Evolutionary conservation across 2,329 filamentous ascomycete genomes (phyloP).

Genomic region (Tolypocladium ovalisporum): DNA sequence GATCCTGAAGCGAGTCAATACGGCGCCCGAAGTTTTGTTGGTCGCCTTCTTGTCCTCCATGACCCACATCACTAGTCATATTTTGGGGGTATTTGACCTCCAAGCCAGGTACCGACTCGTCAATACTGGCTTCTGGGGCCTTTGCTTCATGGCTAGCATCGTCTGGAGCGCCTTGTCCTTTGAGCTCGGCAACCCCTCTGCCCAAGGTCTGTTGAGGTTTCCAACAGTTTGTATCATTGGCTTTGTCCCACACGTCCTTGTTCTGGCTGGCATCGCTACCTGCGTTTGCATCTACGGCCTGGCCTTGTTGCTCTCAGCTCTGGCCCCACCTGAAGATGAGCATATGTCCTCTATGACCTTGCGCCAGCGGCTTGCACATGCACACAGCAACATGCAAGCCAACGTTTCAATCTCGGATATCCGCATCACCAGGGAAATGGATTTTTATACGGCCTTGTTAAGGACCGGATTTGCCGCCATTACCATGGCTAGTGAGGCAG

Average conservation of each 20-base stretch:
- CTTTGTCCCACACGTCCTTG: slow-evolving; percentile 87
- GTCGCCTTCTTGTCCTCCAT: slow-evolving; percentile 81
- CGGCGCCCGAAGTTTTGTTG: slow-evolving; percentile 77
- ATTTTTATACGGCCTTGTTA: slow-evolving; percentile 87
- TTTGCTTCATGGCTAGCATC: slow-evolving; percentile 82
- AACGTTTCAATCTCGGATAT: slow-evolving; percentile 77
- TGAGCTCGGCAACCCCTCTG: slow-evolving; percentile 46
- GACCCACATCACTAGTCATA: slow-evolving; percentile 77
- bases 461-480: slow-evolving; percentile 80
- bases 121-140: slow-evolving; percentile 81
- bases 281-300: slow-evolving; percentile 70
- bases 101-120: slow-evolving; percentile 72
- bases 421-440: slow-evolving; percentile 74
- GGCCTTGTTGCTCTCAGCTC: slow-evolving; percentile 64
- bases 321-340: slow-evolving; percentile 18
- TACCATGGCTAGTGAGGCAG: slow-evolving; percentile 88
- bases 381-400: slow-evolving; percentile 85
- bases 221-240: slow-evolving; percentile 92
- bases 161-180: slow-evolving; percentile 61
- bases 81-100: slow-evolving; percentile 69
- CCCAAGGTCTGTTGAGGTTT: slow-evolving; percentile 66
- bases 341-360: slow-evolving; percentile 27
- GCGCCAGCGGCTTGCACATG: slow-evolving; percentile 52
- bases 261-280: slow-evolving; percentile 64
- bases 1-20: slow-evolving; percentile 73